Evolutionary conservation across 257 asterid genomes (phyloP).

Genomic region (Scutellaria minor): DNA sequence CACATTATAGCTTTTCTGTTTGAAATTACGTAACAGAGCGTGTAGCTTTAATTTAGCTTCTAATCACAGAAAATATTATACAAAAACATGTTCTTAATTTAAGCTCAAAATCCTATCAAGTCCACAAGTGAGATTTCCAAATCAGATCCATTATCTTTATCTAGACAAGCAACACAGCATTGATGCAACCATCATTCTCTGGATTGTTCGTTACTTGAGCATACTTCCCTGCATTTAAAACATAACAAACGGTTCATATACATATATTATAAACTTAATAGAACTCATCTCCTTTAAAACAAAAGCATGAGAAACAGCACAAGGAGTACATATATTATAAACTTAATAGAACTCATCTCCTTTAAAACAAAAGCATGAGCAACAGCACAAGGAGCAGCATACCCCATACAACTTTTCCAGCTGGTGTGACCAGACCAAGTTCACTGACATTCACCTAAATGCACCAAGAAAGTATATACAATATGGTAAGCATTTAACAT

Average conservation of each 20-base stretch:
- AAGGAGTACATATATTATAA: too few relatives aligned
- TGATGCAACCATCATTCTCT: conserved; percentile 95
- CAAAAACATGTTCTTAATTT: too few relatives aligned
- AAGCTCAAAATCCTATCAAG: too few relatives aligned
- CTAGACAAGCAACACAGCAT: conserved; percentile 89
- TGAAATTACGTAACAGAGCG: too few relatives aligned
- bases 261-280: too few relatives aligned
- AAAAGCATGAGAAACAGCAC: neutral
- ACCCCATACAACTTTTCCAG: conserved; percentile 99
- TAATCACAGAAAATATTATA: too few relatives aligned
- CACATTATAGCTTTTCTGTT: too few relatives aligned
- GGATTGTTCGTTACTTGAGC: conserved; percentile 98
- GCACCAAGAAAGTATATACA: conserved; percentile 5
- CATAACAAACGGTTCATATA: neutral
- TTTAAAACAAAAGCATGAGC: neutral
- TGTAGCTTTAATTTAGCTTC: too few relatives aligned
- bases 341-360: too few relatives aligned
- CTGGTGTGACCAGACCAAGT: conserved; percentile 96
- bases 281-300: too few relatives aligned
- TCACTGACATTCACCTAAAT: conserved; percentile 89
- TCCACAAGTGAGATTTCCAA: too few relatives aligned
- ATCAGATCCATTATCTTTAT: too few relatives aligned
- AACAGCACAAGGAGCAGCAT: conserved; percentile 23
- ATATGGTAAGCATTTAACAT: conserved; percentile 4
- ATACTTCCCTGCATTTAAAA: conserved; percentile 75